A percentile compares a stretch with the other conserved stretches of the same genome.
phyloP scores from a whole-genome alignment of 441 rosid genomes.

The Populus hybrid region DNA sequence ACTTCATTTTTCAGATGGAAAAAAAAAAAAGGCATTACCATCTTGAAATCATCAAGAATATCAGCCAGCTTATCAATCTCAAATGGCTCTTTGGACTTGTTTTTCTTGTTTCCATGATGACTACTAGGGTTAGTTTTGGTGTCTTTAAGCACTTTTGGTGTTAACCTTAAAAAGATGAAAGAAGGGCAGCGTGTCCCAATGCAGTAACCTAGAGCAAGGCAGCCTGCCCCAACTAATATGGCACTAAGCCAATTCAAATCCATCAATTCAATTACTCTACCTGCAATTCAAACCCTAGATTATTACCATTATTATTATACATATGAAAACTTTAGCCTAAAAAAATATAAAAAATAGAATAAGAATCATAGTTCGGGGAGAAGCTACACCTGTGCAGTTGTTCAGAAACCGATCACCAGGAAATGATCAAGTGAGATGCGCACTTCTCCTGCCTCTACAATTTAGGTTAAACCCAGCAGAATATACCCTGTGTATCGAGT shows the following conservation, averaged over 20 bases:
- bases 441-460: background rate
- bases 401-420: background rate
- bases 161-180: slow-evolving; percentile 28
- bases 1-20: background rate
- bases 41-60: slow-evolving; percentile 80
- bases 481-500: background rate
- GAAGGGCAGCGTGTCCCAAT: slow-evolving; percentile 52
- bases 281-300: background rate
- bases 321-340: background rate
- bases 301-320: too few relatives aligned
- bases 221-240: slow-evolving; percentile 74
- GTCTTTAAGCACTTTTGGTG: slow-evolving; percentile 23
- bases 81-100: slow-evolving; percentile 43
- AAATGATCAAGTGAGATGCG: background rate
- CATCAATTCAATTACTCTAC: slow-evolving; percentile 29
- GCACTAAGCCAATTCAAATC: slow-evolving; percentile 77
- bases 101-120: slow-evolving; percentile 23
- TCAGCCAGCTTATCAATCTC: slow-evolving; percentile 90
- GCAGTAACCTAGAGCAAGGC: slow-evolving; percentile 79
- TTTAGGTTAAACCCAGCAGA: background rate
- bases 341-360: too few relatives aligned
- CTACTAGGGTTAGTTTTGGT: slow-evolving; percentile 14
- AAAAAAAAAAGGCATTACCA: slow-evolving; percentile 40
- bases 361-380: background rate
- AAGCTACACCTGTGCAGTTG: background rate